Conservation (phyloP, 148 eudicot species). For the Talinum fruticosum region DNA sequence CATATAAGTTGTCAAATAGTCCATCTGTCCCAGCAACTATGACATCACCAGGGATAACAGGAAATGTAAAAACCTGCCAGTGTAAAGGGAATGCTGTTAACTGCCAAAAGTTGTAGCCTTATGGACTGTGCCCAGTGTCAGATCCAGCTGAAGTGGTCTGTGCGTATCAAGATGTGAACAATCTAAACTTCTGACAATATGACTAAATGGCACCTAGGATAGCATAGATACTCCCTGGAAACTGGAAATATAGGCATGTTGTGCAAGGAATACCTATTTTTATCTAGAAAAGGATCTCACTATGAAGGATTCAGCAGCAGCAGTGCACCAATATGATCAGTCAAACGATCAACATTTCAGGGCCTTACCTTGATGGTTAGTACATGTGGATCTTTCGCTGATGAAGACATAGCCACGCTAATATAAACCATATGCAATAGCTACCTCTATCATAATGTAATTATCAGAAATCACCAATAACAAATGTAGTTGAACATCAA, state of each 20-base stretch:
- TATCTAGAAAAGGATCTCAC: not conserved
- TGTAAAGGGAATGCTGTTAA: not conserved
- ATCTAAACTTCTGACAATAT: not conserved
- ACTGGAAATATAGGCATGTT: not conserved
- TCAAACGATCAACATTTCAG: not conserved
- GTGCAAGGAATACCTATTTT: not conserved
- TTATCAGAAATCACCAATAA: not conserved
- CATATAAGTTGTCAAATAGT: slow-evolving; percentile 71
- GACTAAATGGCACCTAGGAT: not conserved
- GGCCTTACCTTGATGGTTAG: not conserved
- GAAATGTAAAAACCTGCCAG: slow-evolving; percentile 61
- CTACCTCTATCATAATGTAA: not conserved
- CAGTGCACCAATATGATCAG: not conserved
- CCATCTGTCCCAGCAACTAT: slow-evolving; percentile 88
- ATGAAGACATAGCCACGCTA: not conserved
- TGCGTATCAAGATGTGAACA: not conserved
- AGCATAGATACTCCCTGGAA: not conserved
- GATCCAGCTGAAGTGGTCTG: not conserved
- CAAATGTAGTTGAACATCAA: not conserved
- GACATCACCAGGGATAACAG: slow-evolving; percentile 75
- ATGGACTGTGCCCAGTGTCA: not conserved
- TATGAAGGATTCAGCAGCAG: not conserved
- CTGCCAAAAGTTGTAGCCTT: not conserved
- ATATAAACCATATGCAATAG: not conserved
- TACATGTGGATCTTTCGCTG: not conserved